phyloP scores from a whole-genome alignment of 2,329 filamentous ascomycete genomes.

The Byssothecium circinans region DNA sequence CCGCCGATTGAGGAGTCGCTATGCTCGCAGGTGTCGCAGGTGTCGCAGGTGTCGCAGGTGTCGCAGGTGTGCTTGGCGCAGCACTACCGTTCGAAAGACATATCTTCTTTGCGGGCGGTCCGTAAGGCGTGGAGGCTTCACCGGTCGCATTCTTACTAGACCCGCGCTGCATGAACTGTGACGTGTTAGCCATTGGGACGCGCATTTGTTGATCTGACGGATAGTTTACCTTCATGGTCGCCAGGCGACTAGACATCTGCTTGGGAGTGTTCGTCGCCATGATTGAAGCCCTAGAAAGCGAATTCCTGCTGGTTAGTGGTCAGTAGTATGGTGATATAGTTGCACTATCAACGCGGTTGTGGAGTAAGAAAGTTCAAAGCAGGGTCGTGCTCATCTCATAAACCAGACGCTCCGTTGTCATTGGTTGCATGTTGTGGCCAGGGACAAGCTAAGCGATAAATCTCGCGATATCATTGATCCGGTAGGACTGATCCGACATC shows the following conservation, averaged over 20 bases:
- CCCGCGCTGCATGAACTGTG: slow-evolving; percentile 86
- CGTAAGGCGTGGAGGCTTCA: slow-evolving; percentile 53
- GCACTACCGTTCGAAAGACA: slow-evolving; percentile 54
- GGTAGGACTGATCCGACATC: slow-evolving; percentile 4
- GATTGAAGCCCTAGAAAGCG: slow-evolving; percentile 2
- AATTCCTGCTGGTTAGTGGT: not conserved
- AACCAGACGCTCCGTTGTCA: no score
- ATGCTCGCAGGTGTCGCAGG: slow-evolving; percentile 53
- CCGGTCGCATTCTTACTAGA: slow-evolving; percentile 60
- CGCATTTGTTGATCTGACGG: not conserved
- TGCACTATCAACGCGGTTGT: not conserved
- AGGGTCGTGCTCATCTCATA: no score
- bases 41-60: slow-evolving; percentile 50
- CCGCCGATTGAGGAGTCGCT: slow-evolving; percentile 63
- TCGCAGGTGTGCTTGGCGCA: slow-evolving; percentile 29
- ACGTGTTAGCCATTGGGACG: slow-evolving; percentile 12
- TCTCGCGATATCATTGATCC: not conserved
- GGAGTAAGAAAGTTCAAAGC: no score
- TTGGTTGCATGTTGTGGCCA: no score
- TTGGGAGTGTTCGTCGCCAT: slow-evolving; percentile 50
- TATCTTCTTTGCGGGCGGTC: slow-evolving; percentile 64
- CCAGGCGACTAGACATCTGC: slow-evolving; percentile 80
- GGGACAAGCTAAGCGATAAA: not conserved
- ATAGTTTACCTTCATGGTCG: slow-evolving; percentile 75
- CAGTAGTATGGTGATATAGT: not conserved